Percentiles rank a stretch among this genome's conserved stretches.
These are phyloP conservation scores for Ceratocystis huliohia DNA, from an alignment of 2,329 filamentous ascomycete genomes.

Conservation along the genomic window DNA sequence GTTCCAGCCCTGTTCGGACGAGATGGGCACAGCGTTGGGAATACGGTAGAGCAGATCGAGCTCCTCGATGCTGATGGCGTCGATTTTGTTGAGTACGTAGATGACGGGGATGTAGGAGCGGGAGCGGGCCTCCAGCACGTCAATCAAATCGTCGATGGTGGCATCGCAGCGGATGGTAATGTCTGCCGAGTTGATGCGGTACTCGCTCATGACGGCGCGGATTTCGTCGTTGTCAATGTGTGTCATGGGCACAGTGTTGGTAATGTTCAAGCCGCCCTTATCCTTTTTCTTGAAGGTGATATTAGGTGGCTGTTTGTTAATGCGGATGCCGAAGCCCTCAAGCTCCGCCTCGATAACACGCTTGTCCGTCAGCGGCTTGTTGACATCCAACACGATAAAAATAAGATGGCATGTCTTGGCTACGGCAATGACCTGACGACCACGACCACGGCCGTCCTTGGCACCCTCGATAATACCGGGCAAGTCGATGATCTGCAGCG, in stretches of 20 bases:
- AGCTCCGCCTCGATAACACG: conserved; percentile 86
- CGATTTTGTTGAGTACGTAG: conserved; percentile 98
- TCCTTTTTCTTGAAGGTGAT: conserved; percentile 99
- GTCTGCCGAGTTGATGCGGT: conserved; percentile 90
- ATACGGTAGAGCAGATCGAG: conserved; percentile 92
- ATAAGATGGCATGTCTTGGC: conserved; percentile 98
- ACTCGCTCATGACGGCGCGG: conserved; percentile 94
- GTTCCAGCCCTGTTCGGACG: conserved; percentile 96
- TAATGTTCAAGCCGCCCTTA: conserved; percentile 92
- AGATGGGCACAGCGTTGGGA: conserved; percentile 92
- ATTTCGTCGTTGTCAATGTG: conserved; percentile 96
- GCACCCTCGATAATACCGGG: conserved; percentile 98
- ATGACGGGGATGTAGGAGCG: conserved; percentile 97
- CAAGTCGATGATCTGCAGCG: conserved; percentile 95
- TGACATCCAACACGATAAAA: conserved; percentile 96
- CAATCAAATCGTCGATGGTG: conserved; percentile 92
- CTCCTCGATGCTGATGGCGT: conserved; percentile 95
- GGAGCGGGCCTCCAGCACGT: conserved; percentile 85
- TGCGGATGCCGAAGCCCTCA: conserved; percentile 92
- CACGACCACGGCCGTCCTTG: conserved; percentile 94
- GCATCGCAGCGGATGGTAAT: conserved; percentile 97
- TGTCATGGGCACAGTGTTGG: conserved; percentile 79
- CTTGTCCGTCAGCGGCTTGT: conserved; percentile 96
- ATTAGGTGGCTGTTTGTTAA: conserved; percentile 95
- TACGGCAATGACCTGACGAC: conserved; percentile 95